Base-by-base conservation (phyloP, 2,329 filamentous ascomycete species). In the Neonectria faginata region DNA sequence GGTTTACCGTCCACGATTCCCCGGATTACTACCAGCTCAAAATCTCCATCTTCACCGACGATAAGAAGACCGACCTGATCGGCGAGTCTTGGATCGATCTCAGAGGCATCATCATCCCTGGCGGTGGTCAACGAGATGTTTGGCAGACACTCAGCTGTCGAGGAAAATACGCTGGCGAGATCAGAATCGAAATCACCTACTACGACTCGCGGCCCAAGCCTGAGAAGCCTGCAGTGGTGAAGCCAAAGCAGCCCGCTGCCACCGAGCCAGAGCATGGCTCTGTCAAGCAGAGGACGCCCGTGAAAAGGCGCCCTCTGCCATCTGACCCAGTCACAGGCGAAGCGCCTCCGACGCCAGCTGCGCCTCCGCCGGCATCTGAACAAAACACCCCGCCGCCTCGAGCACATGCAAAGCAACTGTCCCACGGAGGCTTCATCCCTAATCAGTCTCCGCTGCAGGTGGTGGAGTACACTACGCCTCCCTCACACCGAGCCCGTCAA, bases 21-120 rank as follows among this genome's bases (percentile, higher is more conserved):
- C 91, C 94, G 18, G 96, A 99, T 80, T 99, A 99, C 83, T 94
- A 93, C 80, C 93, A 94, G 77, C 86, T 99, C 62, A 99, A 99
- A 78, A 86, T 98, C 16, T 97, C 95, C 3, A 88, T 98, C 6
- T 99, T 99, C 82, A 97, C 97, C 77, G 96, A 99, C 75, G 96
- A 99, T 81, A 98, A 97, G 83, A 97, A 92, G 82, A 98, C 95
- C 0, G 96, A 99, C 71, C 80, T 99, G 69, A 97, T 99, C 73
- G 96, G 96, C 69, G 96, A 99, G 80, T 90, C 92, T 7, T 97
- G 93, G 91, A 88, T 98, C 63, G 91, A 92, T 75, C 84, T 99
- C 64, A 89, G 90, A 70, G 86, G 89, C 71, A 92, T 99, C 72
- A 87, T 99, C 67, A 86, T 94, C 20, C 84, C 89, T 2, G 94